A percentile compares a stretch with the other conserved stretches of the same genome.
Evolutionary conservation across 192 early-diverging fungal species (phyloP).

Genomic region (Coemansia sp.): DNA sequence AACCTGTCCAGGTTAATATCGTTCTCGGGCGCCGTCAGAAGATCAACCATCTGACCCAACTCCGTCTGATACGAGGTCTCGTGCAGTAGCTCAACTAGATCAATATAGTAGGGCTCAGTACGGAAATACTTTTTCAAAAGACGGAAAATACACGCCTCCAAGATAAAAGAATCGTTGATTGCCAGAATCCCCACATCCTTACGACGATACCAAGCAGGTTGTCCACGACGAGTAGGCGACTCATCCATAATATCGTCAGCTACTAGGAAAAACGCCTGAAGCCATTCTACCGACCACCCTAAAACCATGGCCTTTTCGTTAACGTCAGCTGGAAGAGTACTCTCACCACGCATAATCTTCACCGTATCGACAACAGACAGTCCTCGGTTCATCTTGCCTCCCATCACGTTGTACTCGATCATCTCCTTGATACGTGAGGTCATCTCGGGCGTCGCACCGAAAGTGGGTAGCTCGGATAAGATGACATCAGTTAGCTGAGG

Average conservation of each 20-base stretch:
- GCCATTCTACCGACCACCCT: constrained; percentile 96
- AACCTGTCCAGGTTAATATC: constrained; percentile 90
- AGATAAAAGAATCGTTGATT: constrained; percentile 95
- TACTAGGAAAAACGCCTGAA: constrained; percentile 98
- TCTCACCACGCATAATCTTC: constrained; percentile 72
- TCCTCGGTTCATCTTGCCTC: constrained; percentile 98
- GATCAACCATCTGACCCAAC: constrained; percentile 95
- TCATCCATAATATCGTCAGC: constrained; percentile 99
- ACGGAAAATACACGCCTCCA: constrained; percentile 90
- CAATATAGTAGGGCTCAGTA: constrained; percentile 79
- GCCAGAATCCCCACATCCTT: constrained; percentile 83
- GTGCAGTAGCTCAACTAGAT: constrained; percentile 92
- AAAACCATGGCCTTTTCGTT: constrained; percentile 84
- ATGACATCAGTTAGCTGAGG: constrained; percentile 74
- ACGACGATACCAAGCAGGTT: constrained; percentile 95
- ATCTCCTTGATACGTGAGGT: constrained; percentile 66
- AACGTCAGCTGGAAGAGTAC: constrained; percentile 71
- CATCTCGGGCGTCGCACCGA: constrained; percentile 69
- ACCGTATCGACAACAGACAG: constrained; percentile 91
- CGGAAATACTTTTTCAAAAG: constrained; percentile 95
- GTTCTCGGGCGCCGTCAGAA: constrained; percentile 98
- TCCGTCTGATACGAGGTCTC: constrained; percentile 97
- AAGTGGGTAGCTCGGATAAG: constrained; percentile 66
- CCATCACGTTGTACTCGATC: constrained; percentile 63
- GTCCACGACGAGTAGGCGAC: constrained; percentile 92